Evolutionary conservation across 208 protist species (phyloP).

Genomic region (Leishmania tarentolae): DNA sequence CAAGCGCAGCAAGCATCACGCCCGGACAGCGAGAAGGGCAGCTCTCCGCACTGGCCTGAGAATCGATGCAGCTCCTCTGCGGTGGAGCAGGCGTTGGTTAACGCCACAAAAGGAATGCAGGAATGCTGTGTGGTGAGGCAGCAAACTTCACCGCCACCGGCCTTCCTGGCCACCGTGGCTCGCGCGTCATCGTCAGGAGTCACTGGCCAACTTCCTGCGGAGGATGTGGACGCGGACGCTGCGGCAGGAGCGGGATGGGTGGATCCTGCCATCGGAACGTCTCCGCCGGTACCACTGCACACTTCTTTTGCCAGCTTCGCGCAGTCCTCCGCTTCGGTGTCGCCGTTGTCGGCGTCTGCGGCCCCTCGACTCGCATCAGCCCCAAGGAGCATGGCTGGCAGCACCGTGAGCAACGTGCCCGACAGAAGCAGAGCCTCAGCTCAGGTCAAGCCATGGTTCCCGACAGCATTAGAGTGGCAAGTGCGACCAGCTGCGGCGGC

Average conservation of each 20-base stretch:
- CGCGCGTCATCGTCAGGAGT: not conserved
- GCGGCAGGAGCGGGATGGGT: not conserved
- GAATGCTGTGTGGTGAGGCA: not conserved
- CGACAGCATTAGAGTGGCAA: not conserved
- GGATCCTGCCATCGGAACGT: not conserved
- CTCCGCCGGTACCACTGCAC: constrained; percentile 11
- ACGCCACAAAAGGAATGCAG: not conserved
- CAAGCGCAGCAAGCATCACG: not conserved
- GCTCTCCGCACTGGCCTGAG: not conserved
- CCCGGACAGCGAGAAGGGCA: not conserved
- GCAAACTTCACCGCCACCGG: not conserved
- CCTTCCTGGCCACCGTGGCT: not conserved
- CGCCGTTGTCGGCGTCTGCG: not conserved
- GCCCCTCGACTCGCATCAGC: not conserved
- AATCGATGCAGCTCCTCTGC: not conserved
- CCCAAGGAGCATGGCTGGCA: not conserved
- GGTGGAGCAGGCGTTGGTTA: not conserved
- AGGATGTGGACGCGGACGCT: not conserved
- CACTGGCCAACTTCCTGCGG: not conserved
- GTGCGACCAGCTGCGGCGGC: constrained; percentile 2
- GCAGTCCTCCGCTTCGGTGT: not conserved
- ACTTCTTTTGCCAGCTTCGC: constrained; percentile 3
- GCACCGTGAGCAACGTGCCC: not conserved
- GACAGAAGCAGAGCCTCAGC: not conserved
- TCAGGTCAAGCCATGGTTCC: not conserved